A percentile compares a stretch with the other conserved stretches of the same genome.
Evolutionary conservation across 2,329 filamentous ascomycete species (phyloP).

Genomic region (Tolypocladium paradoxum): DNA sequence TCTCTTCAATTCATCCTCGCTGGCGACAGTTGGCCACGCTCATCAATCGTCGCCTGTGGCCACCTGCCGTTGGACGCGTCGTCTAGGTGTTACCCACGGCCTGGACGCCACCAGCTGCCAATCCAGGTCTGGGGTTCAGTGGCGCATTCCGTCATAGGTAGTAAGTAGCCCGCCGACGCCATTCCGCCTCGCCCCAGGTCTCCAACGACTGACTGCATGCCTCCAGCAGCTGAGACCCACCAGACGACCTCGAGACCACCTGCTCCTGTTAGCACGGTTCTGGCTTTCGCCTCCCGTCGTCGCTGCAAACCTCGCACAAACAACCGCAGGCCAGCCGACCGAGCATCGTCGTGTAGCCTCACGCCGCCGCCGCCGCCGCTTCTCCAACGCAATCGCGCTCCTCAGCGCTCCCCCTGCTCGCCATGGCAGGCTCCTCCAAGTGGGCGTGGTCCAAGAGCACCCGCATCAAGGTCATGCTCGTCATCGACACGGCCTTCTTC

Average conservation of each 20-base stretch:
- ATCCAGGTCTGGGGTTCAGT: neutral
- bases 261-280: neutral
- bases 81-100: too few species aligned
- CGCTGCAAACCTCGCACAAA: neutral
- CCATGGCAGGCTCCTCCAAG: slow-evolving; percentile 20
- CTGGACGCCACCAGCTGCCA: too few species aligned
- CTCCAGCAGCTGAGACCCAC: too few species aligned
- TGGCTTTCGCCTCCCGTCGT: neutral
- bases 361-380: neutral
- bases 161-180: too few species aligned
- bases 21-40: neutral
- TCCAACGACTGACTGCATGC: too few species aligned
- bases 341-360: neutral
- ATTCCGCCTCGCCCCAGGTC: too few species aligned
- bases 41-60: neutral
- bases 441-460: slow-evolving; percentile 91
- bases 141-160: neutral
- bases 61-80: too few species aligned
- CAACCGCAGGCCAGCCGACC: neutral
- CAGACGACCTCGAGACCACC: neutral
- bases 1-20: neutral
- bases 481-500: slow-evolving; percentile 84
- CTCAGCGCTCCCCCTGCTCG: slow-evolving; percentile 1
- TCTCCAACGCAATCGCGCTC: slow-evolving; percentile 1
- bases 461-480: slow-evolving; percentile 86